phyloP scores from a whole-genome alignment of 176 grass and related monocot species.

The Phyllostachys edulis region DNA sequence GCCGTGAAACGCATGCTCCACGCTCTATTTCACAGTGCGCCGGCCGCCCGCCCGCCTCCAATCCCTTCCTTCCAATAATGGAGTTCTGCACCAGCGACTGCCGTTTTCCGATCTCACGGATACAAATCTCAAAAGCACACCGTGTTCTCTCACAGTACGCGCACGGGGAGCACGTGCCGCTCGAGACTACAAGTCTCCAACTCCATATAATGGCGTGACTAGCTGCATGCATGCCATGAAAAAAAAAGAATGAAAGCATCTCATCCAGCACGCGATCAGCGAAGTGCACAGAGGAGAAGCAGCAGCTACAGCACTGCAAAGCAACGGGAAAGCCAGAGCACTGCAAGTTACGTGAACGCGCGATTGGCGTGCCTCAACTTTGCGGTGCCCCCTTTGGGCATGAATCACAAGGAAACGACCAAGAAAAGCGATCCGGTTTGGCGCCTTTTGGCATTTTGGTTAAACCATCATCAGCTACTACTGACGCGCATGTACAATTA shows the following conservation, averaged over 20 bases:
- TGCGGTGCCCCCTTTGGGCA: no score
- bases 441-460: neutral
- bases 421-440: neutral
- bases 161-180: neutral
- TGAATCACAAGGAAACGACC: constrained; percentile 12
- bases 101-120: neutral
- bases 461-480: neutral
- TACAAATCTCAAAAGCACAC: neutral
- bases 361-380: neutral
- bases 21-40: neutral
- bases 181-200: neutral
- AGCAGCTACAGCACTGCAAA: neutral
- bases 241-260: neutral
- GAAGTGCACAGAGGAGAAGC: neutral
- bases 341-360: neutral
- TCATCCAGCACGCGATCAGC: neutral
- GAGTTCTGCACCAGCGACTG: neutral
- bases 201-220: neutral
- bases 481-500: neutral
- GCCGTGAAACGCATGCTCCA: neutral
- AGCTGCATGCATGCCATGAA: neutral
- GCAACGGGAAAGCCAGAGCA: neutral
- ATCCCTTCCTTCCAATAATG: neutral
- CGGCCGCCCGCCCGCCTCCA: neutral
- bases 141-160: neutral